A percentile compares a stretch with the other conserved stretches of the same genome.
These are phyloP conservation scores for Cinnamomum chago DNA, from an alignment of 164 flowering plant genomes.

Conservation along the genomic window DNA sequence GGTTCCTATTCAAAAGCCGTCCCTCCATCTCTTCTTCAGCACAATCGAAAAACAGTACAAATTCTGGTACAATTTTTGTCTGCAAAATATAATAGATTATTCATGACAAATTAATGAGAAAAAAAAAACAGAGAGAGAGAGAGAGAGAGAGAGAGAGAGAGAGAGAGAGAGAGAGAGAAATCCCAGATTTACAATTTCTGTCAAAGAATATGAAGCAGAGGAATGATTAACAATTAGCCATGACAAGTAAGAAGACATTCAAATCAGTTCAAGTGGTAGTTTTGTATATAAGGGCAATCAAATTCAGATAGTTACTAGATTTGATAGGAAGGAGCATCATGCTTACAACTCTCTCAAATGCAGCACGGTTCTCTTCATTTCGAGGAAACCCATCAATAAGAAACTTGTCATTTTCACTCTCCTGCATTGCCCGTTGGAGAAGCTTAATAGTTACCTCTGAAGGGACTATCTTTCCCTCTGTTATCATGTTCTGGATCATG, in stretches of 20 bases:
- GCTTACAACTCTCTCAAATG: conserved; percentile 81
- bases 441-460: conserved; percentile 89
- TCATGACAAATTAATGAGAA: not conserved
- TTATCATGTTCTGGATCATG: conserved; percentile 86
- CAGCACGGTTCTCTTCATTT: conserved; percentile 91
- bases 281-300: too few relatives aligned
- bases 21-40: conserved; percentile 93
- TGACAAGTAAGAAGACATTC: not conserved
- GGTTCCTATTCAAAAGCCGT: conserved; percentile 78
- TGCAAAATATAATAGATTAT: conserved; percentile 33
- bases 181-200: not conserved
- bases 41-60: conserved; percentile 81
- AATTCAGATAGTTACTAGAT: too few relatives aligned
- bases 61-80: conserved; percentile 78
- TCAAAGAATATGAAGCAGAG: not conserved
- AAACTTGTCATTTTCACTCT: conserved; percentile 75
- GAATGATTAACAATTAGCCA: not conserved
- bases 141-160: too few relatives aligned
- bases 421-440: conserved; percentile 71
- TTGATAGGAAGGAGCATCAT: not conserved
- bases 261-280: too few relatives aligned
- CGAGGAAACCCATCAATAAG: conserved; percentile 97
- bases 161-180: not conserved
- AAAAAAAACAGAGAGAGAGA: too few relatives aligned
- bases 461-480: conserved; percentile 91